phyloP scores from a whole-genome alignment of 306 rosid genomes.

The Spatholobus suberectus region DNA sequence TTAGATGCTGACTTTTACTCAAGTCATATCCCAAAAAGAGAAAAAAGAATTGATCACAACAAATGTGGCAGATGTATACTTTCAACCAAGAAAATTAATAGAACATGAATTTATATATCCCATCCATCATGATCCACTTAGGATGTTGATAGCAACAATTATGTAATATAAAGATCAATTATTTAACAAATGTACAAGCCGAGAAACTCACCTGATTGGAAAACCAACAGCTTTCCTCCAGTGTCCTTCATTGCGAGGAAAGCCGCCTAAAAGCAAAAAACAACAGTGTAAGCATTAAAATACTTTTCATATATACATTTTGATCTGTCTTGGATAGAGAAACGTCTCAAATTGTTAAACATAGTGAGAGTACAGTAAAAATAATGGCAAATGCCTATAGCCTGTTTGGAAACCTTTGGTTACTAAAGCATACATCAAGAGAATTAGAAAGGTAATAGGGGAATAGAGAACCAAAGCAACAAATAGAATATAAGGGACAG shows the following conservation, averaged over 20 bases:
- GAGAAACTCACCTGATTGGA: conserved; percentile 90
- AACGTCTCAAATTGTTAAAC: conserved; percentile 26
- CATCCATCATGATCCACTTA: conserved; percentile 5
- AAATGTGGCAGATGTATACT: conserved; percentile 18
- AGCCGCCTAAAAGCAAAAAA: conserved; percentile 71
- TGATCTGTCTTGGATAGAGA: neutral
- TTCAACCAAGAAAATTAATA: neutral
- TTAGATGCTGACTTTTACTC: conserved; percentile 7
- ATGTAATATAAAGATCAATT: neutral
- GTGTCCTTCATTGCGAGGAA: conserved; percentile 92
- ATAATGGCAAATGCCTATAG: conserved; percentile 10
- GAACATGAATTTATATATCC: neutral
- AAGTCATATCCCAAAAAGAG: conserved; percentile 1
- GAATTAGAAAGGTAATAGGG: neutral
- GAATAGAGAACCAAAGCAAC: conserved; percentile 9
- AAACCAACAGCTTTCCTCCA: conserved; percentile 93
- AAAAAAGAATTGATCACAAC: conserved; percentile 4
- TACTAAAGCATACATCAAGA: neutral
- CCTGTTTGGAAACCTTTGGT: conserved; percentile 1
- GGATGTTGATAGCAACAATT: conserved; percentile 24
- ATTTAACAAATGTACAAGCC: conserved; percentile 11
- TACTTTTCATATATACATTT: conserved; percentile 8
- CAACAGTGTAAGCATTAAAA: conserved; percentile 4
- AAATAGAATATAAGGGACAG: neutral
- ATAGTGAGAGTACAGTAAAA: neutral